Conservation (phyloP, 352 stramenopile species). For the Phytophthora cactorum region DNA sequence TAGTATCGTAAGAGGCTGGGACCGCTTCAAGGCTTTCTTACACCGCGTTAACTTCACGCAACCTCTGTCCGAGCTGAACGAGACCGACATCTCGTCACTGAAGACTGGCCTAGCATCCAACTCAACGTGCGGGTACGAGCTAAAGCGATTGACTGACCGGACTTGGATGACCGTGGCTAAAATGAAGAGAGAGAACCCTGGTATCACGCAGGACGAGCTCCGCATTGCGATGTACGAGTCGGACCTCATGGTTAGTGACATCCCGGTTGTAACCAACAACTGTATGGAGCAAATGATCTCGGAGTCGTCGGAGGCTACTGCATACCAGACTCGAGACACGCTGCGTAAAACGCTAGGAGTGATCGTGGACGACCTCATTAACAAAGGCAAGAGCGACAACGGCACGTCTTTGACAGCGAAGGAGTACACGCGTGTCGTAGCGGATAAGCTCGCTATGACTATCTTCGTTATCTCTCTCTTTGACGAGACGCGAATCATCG, state of each 20-base stretch:
- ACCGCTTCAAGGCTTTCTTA: neutral
- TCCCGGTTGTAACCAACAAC: constrained; percentile 23
- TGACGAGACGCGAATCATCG: constrained; percentile 18
- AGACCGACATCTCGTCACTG: constrained; percentile 31
- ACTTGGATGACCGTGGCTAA: constrained; percentile 28
- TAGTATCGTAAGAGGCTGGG: constrained; percentile 16
- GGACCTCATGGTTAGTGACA: constrained; percentile 18
- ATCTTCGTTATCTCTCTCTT: constrained; percentile 16
- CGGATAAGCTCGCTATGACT: constrained; percentile 13
- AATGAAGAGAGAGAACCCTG: constrained; percentile 13
- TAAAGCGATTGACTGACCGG: constrained; percentile 23
- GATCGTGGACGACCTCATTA: constrained; percentile 17
- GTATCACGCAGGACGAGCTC: constrained; percentile 11
- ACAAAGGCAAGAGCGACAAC: constrained; percentile 15
- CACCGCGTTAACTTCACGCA: constrained; percentile 13
- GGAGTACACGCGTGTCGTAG: constrained; percentile 7
- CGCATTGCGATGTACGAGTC: constrained; percentile 20
- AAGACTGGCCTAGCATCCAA: constrained; percentile 26
- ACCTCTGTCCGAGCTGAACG: constrained; percentile 18
- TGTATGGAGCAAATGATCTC: constrained; percentile 20
- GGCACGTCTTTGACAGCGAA: constrained; percentile 8
- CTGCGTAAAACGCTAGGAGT: constrained; percentile 15
- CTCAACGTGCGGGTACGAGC: constrained; percentile 34
- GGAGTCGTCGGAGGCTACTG: constrained; percentile 11
- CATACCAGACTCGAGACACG: constrained; percentile 21